phyloP scores from a whole-genome alignment of 345 rosid genomes.

The Linum tenue region DNA sequence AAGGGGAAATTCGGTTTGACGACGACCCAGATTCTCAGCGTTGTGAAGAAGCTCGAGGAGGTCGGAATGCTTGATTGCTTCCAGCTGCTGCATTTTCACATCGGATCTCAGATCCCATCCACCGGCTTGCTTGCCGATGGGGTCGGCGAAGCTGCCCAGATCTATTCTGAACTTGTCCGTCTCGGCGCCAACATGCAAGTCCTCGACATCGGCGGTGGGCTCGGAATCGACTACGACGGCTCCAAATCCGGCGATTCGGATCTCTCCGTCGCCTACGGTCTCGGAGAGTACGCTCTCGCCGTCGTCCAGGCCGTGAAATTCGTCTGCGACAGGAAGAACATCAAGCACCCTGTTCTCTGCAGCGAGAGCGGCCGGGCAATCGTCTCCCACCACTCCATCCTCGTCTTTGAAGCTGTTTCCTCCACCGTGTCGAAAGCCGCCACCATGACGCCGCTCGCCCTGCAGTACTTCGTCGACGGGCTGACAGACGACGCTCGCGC shows the following conservation, averaged over 20 bases:
- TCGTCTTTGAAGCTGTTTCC: slow-evolving; percentile 76
- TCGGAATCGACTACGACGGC: slow-evolving; percentile 91
- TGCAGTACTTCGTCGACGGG: slow-evolving; percentile 52
- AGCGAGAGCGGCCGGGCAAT: slow-evolving; percentile 92
- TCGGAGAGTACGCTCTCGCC: slow-evolving; percentile 73
- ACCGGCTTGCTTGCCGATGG: slow-evolving; percentile 64
- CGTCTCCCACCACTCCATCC: slow-evolving; percentile 79
- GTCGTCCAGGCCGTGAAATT: slow-evolving; percentile 56
- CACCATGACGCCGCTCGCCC: slow-evolving; percentile 21
- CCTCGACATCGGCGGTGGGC: slow-evolving; percentile 79
- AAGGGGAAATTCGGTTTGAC: slow-evolving; percentile 88
- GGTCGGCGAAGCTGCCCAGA: slow-evolving; percentile 74
- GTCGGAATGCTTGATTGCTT: slow-evolving; percentile 75
- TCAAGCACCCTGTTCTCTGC: slow-evolving; percentile 73
- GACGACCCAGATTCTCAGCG: slow-evolving; percentile 66
- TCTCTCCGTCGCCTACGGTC: slow-evolving; percentile 73
- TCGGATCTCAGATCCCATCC: slow-evolving; percentile 87
- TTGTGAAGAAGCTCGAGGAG: slow-evolving; percentile 49
- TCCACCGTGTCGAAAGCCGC: slow-evolving; percentile 15
- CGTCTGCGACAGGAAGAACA: slow-evolving; percentile 60
- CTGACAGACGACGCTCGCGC: slow-evolving; percentile 57
- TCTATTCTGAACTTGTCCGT: slow-evolving; percentile 81
- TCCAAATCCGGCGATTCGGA: slow-evolving; percentile 78
- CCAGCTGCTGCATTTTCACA: slow-evolving; percentile 79
- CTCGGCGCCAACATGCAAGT: slow-evolving; percentile 80